A percentile compares a stretch with the other conserved stretches of the same genome.
Conservation (phyloP, 768 basidiomycete species). For the Suillus luteus region DNA sequence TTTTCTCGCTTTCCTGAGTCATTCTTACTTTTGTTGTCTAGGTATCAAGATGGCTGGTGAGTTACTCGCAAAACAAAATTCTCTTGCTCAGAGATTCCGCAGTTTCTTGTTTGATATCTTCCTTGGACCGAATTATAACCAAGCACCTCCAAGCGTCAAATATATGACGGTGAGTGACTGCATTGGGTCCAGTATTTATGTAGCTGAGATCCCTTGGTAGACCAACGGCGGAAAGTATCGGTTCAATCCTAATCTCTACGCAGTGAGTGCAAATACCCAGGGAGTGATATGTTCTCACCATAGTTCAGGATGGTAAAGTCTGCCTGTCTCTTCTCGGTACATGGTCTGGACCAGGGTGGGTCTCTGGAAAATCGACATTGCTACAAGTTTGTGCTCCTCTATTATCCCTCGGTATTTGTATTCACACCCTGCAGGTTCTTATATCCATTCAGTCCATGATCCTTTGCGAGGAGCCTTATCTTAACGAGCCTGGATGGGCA, state of each 20-base stretch:
- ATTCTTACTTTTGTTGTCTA: constrained; percentile 31
- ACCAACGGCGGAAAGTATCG: constrained; percentile 87
- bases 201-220: constrained; percentile 38
- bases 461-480: constrained; percentile 86
- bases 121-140: constrained; percentile 86
- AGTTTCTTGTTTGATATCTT: constrained; percentile 90
- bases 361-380: constrained; percentile 85
- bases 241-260: constrained; percentile 95
- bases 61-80: constrained; percentile 24
- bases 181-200: neutral
- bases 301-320: constrained; percentile 83
- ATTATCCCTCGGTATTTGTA: neutral
- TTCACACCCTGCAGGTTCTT: constrained; percentile 51
- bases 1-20: constrained; percentile 8
- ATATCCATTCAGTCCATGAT: constrained; percentile 98
- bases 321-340: constrained; percentile 91
- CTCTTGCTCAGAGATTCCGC: constrained; percentile 11
- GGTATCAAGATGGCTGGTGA: constrained; percentile 91
- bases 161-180: constrained; percentile 54
- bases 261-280: constrained; percentile 47
- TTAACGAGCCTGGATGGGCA: constrained; percentile 93
- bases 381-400: constrained; percentile 59
- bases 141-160: constrained; percentile 76
- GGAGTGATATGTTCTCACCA: constrained; percentile 1
- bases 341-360: constrained; percentile 94